Evolutionary conservation across 208 protist species (phyloP), one percentile per base, ranked within the genome.

Genomic region (Blastocrithidia nonstop): DNA sequence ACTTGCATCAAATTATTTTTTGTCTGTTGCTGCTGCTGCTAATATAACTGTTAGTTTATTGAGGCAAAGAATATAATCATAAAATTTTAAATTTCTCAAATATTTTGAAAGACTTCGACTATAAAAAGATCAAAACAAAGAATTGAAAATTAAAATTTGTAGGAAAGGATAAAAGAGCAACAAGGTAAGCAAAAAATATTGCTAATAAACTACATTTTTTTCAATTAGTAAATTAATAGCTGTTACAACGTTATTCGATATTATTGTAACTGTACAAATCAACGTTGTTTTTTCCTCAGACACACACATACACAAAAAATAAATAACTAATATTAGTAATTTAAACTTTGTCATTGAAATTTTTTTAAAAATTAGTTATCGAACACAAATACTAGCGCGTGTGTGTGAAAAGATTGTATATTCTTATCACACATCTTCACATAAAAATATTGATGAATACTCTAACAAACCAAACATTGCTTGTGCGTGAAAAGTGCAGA

Each of bases 1-100:
- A 50, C 32, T 19, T 5, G 31, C 13, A n/a, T 41, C 16, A 38
- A 15, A 33, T 49, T 33, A n/a, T 3, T 52, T 52, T 52, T 52
- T 52, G 25, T 48, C 4, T 6, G 2, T 6, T 39, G 20, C 6
- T 2, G 6, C 19, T 6, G 19, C 35, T 24, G 23, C 19, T 24
- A 6, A 17, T 20, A 39, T 24, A 6, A 20, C 35, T 39, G 23
- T 24, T 39, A 39, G 6, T 6, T 7, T 17, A 24, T 7, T 20
- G 23, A 20, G 29, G 23, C 7, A 2, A 6, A 39, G 6, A 2
- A 39, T 24, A 2, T 39, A 4, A 24, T n/a, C 26, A 2, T 13
- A 27, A 24, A 27, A 24, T 6, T 41, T 6, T 41, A 41, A 24
- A 27, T 20, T 11, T 41, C 33, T 17, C 33, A 38, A 9, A 41